Evolutionary conservation across 176 grass and related monocot species (phyloP).

Genomic region (Musa schizocarpa): DNA sequence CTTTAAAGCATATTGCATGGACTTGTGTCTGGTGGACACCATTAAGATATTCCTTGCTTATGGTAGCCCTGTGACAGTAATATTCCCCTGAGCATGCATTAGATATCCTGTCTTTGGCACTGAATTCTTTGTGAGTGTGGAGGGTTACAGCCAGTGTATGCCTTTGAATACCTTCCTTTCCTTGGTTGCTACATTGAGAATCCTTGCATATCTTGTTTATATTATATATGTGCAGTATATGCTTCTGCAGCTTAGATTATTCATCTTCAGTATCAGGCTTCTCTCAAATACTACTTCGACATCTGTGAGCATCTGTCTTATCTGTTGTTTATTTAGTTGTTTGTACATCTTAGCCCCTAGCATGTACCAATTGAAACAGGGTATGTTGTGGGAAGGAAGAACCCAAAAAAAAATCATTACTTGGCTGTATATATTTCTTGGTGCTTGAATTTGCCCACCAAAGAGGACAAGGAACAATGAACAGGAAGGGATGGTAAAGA

Average conservation of each 20-base stretch:
- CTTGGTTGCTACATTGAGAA: slow-evolving; percentile 23
- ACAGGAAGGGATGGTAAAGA: slow-evolving; percentile 5
- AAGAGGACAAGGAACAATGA: slow-evolving; percentile 8
- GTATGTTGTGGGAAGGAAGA: no score
- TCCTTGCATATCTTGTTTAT: slow-evolving; percentile 58
- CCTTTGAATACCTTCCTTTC: slow-evolving; percentile 57
- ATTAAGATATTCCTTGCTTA: slow-evolving; percentile 15
- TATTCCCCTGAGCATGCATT: slow-evolving; percentile 1
- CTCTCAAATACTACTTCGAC: slow-evolving; percentile 22
- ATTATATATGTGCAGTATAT: slow-evolving; percentile 61
- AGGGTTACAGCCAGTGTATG: slow-evolving; percentile 33
- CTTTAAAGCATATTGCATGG: not conserved
- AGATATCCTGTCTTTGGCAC: slow-evolving; percentile 9
- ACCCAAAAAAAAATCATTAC: no score
- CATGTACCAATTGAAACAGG: no score
- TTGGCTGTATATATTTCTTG: not conserved
- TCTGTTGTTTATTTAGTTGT: no score
- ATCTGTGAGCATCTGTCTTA: slow-evolving; percentile 40
- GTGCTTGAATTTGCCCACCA: slow-evolving; percentile 11
- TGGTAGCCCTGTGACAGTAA: not conserved
- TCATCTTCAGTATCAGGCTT: slow-evolving; percentile 44
- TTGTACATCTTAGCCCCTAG: no score
- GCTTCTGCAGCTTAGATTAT: slow-evolving; percentile 68
- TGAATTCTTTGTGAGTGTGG: slow-evolving; percentile 49
- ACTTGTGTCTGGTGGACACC: not conserved